Percentiles rank a stretch among this genome's conserved stretches.
These are phyloP conservation scores for Blumeriella jaapii DNA, from an alignment of 2,329 filamentous ascomycete species.

Conservation along the genomic window DNA sequence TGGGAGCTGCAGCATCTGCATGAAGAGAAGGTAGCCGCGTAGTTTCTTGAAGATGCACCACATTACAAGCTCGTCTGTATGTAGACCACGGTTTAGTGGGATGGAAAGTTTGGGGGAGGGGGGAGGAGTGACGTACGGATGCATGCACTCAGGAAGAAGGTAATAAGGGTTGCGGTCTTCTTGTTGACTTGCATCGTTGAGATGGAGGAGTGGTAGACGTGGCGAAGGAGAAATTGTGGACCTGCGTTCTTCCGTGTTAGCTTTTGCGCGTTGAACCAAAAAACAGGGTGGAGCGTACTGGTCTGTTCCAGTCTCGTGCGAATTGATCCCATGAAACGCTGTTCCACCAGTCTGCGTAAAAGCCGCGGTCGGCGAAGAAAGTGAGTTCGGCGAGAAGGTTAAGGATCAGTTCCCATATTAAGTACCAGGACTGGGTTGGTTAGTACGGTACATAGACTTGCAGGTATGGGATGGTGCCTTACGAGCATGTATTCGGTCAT, in stretches of 20 bases:
- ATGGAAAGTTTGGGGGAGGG: neutral
- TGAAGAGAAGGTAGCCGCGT: conserved; percentile 58
- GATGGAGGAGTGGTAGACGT: conserved; percentile 71
- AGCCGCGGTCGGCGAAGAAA: conserved; percentile 64
- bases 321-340: conserved; percentile 59
- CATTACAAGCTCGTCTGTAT: conserved; percentile 60
- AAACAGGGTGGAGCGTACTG: conserved; percentile 23
- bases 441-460: neutral
- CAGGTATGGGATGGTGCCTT: conserved; percentile 3
- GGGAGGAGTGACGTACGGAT: conserved; percentile 9
- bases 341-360: conserved; percentile 46
- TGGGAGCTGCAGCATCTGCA: conserved; percentile 66
- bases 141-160: conserved; percentile 27
- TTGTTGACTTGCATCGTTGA: conserved; percentile 60
- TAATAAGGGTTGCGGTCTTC: conserved; percentile 48
- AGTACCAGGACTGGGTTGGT: conserved; percentile 49
- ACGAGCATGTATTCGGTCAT: conserved; percentile 59
- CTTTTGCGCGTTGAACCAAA: neutral
- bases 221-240: conserved; percentile 56
- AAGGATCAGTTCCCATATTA: conserved; percentile 67
- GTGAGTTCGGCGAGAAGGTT: conserved; percentile 70
- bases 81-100: neutral
- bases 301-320: conserved; percentile 71
- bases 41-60: conserved; percentile 71
- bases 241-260: neutral